Percentiles rank a stretch among this genome's conserved stretches.
These are phyloP conservation scores for Silene coronaria DNA, from an alignment of 179 eudicot genomes.

Conservation along the genomic window DNA sequence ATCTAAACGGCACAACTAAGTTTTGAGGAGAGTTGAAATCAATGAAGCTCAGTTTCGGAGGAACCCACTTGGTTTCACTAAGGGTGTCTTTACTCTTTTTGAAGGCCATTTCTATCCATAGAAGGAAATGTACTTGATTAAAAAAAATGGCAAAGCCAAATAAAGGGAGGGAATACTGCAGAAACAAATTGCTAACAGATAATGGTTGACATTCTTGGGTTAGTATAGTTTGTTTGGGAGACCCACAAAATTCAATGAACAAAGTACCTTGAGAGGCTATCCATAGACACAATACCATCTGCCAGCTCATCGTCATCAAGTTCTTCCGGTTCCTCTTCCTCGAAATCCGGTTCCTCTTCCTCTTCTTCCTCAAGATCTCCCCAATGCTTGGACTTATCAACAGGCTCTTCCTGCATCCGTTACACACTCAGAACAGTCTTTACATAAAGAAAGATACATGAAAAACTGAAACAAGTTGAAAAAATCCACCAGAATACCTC, in stretches of 20 bases:
- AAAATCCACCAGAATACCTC: constrained; percentile 43
- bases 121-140: too few relatives aligned
- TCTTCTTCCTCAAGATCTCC: constrained; percentile 94
- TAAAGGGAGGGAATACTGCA: too few relatives aligned
- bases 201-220: too few relatives aligned
- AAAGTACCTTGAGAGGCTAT: constrained; percentile 85
- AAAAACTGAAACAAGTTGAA: background rate
- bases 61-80: too few relatives aligned
- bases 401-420: constrained; percentile 78
- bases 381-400: constrained; percentile 98
- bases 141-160: too few relatives aligned
- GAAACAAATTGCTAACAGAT: too few relatives aligned
- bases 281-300: constrained; percentile 83
- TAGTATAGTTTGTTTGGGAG: background rate
- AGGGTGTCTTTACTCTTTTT: too few relatives aligned
- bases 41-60: too few relatives aligned
- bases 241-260: background rate
- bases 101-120: too few relatives aligned
- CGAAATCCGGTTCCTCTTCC: constrained; percentile 59
- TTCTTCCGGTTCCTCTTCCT: constrained; percentile 63
- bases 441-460: background rate
- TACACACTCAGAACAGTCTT: background rate
- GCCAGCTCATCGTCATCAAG: constrained; percentile 76
- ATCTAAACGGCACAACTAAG: too few relatives aligned
- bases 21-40: too few relatives aligned